Evolutionary conservation across 129 eudicot genomes (phyloP).

Genomic region (Lactuca sativa): DNA sequence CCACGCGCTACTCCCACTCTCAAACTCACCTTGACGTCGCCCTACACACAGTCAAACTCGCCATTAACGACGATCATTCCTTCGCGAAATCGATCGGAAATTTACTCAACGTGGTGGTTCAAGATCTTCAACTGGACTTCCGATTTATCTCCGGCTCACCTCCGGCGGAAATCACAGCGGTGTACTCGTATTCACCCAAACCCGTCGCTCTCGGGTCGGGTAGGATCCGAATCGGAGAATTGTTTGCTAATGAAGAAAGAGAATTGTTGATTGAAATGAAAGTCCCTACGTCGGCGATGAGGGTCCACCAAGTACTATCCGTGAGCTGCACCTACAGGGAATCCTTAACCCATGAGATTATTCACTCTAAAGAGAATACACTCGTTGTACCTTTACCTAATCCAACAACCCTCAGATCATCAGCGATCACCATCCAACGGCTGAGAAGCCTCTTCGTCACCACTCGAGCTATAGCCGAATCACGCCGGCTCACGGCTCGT

Average conservation of each 20-base stretch:
- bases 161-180: slow-evolving; percentile 63
- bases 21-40: slow-evolving; percentile 44
- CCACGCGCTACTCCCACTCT: slow-evolving; percentile 51
- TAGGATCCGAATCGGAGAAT: slow-evolving; percentile 50
- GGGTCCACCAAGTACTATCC: slow-evolving; percentile 70
- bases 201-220: slow-evolving; percentile 51
- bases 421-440: slow-evolving; percentile 57
- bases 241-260: slow-evolving; percentile 64
- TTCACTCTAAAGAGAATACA: slow-evolving; percentile 51
- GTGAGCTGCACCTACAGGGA: slow-evolving; percentile 69
- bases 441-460: slow-evolving; percentile 54
- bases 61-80: slow-evolving; percentile 26
- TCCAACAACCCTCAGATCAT: slow-evolving; percentile 58
- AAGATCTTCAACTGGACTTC: slow-evolving; percentile 54
- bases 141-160: slow-evolving; percentile 51
- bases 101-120: slow-evolving; percentile 51
- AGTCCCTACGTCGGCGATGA: slow-evolving; percentile 57
- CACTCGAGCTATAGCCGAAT: slow-evolving; percentile 85
- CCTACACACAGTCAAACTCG: slow-evolving; percentile 43
- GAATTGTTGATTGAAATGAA: slow-evolving; percentile 70
- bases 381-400: slow-evolving; percentile 60
- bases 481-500: slow-evolving; percentile 45
- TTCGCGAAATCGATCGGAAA: slow-evolving; percentile 37
- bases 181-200: slow-evolving; percentile 43
- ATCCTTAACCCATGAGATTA: slow-evolving; percentile 60